phyloP scores from a whole-genome alignment of 768 basidiomycete species.

The Lentinula raphanica region DNA sequence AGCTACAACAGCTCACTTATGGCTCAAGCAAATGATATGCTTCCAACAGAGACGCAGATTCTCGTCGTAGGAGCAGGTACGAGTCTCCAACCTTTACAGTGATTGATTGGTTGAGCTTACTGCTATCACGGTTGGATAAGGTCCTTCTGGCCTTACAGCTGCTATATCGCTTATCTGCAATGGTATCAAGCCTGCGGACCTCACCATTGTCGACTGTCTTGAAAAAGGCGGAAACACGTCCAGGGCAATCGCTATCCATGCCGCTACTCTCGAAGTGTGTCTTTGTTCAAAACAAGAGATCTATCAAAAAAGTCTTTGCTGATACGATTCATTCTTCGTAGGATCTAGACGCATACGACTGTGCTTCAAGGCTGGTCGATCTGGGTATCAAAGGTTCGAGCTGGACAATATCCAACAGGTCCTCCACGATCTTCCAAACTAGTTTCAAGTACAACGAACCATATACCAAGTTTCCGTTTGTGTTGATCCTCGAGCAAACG shows the following conservation, averaged over 20 bases:
- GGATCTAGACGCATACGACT: slow-evolving; percentile 32
- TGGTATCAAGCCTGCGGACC: slow-evolving; percentile 22
- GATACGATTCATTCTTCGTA: slow-evolving; percentile 7
- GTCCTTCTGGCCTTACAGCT: slow-evolving; percentile 15
- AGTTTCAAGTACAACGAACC: slow-evolving; percentile 22
- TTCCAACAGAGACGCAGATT: slow-evolving; percentile 3
- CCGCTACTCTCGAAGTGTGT: slow-evolving; percentile 41
- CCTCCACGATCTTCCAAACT: slow-evolving; percentile 4
- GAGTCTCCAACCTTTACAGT: not conserved
- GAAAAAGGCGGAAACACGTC: slow-evolving; percentile 30
- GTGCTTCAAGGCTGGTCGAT: slow-evolving; percentile 26
- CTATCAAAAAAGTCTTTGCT: too few species aligned
- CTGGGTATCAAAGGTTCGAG: slow-evolving; percentile 21
- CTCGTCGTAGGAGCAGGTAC: slow-evolving; percentile 13
- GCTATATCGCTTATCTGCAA: slow-evolving; percentile 34
- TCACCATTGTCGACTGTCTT: slow-evolving; percentile 35
- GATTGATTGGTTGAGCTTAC: not conserved
- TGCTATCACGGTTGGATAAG: not conserved
- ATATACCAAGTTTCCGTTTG: slow-evolving; percentile 33
- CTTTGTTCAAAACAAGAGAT: too few species aligned
- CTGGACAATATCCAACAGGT: slow-evolving; percentile 19
- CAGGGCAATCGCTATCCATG: slow-evolving; percentile 37
- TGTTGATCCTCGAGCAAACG: slow-evolving; percentile 31
- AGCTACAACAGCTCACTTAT: too few species aligned
- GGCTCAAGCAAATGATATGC: not conserved